These are phyloP conservation scores for Penicillium sumatraense DNA, from an alignment of 2,329 filamentous ascomycete genomes.

Conservation along the genomic window DNA sequence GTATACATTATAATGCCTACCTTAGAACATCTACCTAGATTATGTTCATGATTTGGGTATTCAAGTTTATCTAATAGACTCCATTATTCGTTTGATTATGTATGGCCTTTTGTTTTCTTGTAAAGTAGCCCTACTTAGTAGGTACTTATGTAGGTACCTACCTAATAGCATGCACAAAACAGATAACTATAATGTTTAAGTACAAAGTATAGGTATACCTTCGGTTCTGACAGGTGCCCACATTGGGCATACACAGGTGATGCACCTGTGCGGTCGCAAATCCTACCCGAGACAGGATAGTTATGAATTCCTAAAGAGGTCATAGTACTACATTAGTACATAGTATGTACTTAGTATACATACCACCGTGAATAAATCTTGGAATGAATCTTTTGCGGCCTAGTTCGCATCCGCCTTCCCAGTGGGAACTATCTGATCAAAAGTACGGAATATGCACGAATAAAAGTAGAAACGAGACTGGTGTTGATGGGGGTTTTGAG, in stretches of 20 bases:
- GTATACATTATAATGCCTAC: background rate
- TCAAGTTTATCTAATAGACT: background rate
- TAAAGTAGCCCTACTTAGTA: too few relatives aligned
- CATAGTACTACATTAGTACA: too few relatives aligned
- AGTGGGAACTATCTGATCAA: too few relatives aligned
- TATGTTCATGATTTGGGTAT: background rate
- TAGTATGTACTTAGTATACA: too few relatives aligned
- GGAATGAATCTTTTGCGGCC: too few relatives aligned
- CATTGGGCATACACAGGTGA: too few relatives aligned
- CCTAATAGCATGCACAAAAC: too few relatives aligned
- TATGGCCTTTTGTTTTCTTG: background rate
- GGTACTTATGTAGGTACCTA: too few relatives aligned
- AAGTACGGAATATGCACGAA: background rate
- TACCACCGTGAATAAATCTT: background rate
- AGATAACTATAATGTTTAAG: too few relatives aligned
- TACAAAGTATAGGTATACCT: too few relatives aligned
- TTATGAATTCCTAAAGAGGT: background rate
- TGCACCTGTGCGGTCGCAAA: background rate
- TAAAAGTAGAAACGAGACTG: background rate
- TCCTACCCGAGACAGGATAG: background rate
- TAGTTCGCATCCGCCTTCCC: too few relatives aligned
- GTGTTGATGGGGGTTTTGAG: background rate
- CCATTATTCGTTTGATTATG: too few relatives aligned
- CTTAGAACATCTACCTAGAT: background rate
- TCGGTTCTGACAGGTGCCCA: background rate